phyloP scores from a whole-genome alignment of 1,284 basidiomycete genomes.

The Inonotus hispidus region DNA sequence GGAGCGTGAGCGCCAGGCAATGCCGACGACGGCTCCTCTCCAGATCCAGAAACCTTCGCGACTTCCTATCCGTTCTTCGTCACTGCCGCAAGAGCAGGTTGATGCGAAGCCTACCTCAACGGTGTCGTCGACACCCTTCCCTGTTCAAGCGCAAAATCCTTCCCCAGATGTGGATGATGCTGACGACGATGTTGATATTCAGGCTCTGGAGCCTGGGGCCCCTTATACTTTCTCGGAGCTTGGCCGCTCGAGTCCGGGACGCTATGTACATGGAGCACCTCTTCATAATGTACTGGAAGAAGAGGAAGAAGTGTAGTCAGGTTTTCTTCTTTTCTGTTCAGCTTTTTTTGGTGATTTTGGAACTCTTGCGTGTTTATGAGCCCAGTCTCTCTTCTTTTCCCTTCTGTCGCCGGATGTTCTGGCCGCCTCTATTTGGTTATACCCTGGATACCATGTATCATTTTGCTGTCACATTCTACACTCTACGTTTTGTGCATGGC shows the following conservation, averaged over 20 bases:
- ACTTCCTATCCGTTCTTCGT: conserved; percentile 31
- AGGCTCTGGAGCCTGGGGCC: conserved; percentile 23
- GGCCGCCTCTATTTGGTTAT: background rate
- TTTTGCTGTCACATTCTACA: background rate
- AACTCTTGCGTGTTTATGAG: background rate
- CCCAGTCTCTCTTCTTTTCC: background rate
- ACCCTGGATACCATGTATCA: conserved; percentile 2
- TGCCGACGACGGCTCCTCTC: conserved; percentile 1
- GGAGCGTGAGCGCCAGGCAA: conserved; percentile 50
- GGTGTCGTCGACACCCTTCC: conserved; percentile 18
- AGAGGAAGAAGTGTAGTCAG: conserved; percentile 39
- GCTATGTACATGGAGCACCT: conserved; percentile 83
- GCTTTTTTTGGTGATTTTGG: background rate
- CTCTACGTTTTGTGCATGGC: background rate
- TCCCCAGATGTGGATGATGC: conserved; percentile 21
- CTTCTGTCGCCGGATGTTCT: background rate
- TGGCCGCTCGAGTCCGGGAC: conserved; percentile 56
- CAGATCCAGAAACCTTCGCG: conserved; percentile 24
- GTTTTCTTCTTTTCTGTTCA: background rate
- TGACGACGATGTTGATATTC: conserved; percentile 24
- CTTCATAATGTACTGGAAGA: conserved; percentile 82
- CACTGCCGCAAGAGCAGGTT: conserved; percentile 18
- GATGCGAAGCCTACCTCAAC: background rate
- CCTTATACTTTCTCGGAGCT: conserved; percentile 37
- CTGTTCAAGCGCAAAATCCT: conserved; percentile 17